phyloP scores from a whole-genome alignment of 2,329 filamentous ascomycete genomes.

The Epichloe brachyelytri region DNA sequence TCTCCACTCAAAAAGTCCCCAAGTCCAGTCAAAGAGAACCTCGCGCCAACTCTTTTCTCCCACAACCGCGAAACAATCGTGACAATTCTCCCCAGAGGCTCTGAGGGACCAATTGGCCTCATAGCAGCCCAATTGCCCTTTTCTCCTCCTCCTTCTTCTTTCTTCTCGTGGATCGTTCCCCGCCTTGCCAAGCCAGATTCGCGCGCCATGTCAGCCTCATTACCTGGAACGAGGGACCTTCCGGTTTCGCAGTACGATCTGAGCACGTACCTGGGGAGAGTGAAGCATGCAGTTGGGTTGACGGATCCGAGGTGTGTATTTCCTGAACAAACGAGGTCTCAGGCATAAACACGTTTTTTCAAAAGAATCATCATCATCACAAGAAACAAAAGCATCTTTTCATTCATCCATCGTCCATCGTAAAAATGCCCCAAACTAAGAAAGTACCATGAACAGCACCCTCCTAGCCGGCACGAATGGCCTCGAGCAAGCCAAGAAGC shows the following conservation, averaged over 20 bases:
- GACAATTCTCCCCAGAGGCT: no score
- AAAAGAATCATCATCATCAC: no score
- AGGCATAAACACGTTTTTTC: background rate
- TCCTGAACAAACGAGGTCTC: background rate
- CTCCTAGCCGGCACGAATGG: constrained; percentile 66
- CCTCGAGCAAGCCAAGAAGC: constrained; percentile 72
- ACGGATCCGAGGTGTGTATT: constrained; percentile 81
- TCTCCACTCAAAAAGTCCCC: no score
- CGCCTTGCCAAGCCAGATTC: background rate
- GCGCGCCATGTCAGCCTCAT: constrained; percentile 46
- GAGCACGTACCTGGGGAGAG: constrained; percentile 86
- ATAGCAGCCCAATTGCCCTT: background rate
- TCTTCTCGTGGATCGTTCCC: background rate
- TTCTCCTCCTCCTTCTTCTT: background rate
- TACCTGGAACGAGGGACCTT: constrained; percentile 62
- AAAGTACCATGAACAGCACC: constrained; percentile 43
- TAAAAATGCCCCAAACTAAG: no score
- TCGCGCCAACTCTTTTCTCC: background rate
- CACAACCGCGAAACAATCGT: background rate
- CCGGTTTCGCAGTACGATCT: constrained; percentile 89
- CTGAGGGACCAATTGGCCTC: background rate
- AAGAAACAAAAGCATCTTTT: background rate
- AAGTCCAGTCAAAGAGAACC: no score
- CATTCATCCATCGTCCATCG: background rate
- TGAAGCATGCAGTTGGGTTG: constrained; percentile 77